phyloP scores from a whole-genome alignment of 2,329 filamentous ascomycete species.

The Diaporthe destruens region DNA sequence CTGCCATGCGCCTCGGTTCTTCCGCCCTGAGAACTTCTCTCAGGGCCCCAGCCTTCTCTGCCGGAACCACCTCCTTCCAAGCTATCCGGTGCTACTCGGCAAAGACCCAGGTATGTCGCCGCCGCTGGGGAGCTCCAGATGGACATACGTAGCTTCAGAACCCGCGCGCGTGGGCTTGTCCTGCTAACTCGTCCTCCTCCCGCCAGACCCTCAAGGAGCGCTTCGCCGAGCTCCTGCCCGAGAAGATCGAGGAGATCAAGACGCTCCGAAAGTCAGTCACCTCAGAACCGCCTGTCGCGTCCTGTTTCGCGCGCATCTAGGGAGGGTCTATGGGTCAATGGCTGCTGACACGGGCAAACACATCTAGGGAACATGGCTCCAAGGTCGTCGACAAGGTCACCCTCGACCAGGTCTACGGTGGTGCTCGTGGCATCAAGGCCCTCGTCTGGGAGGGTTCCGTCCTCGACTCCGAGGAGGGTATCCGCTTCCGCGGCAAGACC shows the following conservation, averaged over 20 bases:
- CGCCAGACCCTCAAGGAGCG: constrained; percentile 94
- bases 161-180: constrained; percentile 23
- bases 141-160: background rate
- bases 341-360: constrained; percentile 46
- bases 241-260: constrained; percentile 98
- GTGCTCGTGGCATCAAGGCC: constrained; percentile 98
- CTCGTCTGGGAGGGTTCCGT: constrained; percentile 99
- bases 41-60: constrained; percentile 74
- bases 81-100: constrained; percentile 91
- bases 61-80: constrained; percentile 81
- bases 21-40: constrained; percentile 84
- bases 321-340: constrained; percentile 3
- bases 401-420: constrained; percentile 98
- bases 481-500: constrained; percentile 98
- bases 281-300: constrained; percentile 38
- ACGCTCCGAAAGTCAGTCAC: constrained; percentile 87
- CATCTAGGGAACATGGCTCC: constrained; percentile 85
- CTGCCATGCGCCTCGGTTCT: constrained; percentile 84
- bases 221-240: constrained; percentile 94
- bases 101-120: constrained; percentile 81
- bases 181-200: constrained; percentile 44
- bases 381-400: constrained; percentile 98
- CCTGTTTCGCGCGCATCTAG: constrained; percentile 31
- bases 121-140: background rate
- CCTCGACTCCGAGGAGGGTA: constrained; percentile 98